Conservation (phyloP, 768 basidiomycete genomes). For the Lentinula edodes region DNA sequence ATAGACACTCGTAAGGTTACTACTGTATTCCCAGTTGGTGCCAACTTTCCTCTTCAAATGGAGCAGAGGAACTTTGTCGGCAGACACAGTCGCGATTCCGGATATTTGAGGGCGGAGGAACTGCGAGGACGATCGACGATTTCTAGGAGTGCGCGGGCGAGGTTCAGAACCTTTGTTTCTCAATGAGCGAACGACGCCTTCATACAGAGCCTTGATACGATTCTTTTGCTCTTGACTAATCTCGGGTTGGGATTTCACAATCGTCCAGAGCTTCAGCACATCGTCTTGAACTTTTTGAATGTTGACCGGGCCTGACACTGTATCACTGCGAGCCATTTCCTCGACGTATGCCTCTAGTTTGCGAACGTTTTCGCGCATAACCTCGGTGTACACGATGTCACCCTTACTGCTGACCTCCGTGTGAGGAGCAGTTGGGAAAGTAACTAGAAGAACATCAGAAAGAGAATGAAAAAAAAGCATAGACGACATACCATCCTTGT, state of each 20-base stretch:
- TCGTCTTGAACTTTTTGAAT: slow-evolving; percentile 98
- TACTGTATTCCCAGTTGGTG: slow-evolving; percentile 92
- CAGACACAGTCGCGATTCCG: slow-evolving; percentile 61
- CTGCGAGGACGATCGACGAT: slow-evolving; percentile 89
- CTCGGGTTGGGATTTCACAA: slow-evolving; percentile 95
- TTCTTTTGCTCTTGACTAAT: slow-evolving; percentile 97
- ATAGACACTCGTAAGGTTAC: slow-evolving; percentile 92
- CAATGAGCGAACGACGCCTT: slow-evolving; percentile 92
- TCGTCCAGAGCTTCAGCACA: slow-evolving; percentile 93
- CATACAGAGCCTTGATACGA: slow-evolving; percentile 90
- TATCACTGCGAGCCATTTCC: slow-evolving; percentile 96
- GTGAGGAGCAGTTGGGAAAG: slow-evolving; percentile 96
- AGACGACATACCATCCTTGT: slow-evolving; percentile 82
- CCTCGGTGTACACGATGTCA: slow-evolving; percentile 92
- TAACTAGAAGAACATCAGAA: slow-evolving; percentile 46
- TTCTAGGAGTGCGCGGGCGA: slow-evolving; percentile 50
- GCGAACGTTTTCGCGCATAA: slow-evolving; percentile 92
- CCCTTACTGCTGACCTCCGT: slow-evolving; percentile 93
- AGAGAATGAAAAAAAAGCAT: not conserved
- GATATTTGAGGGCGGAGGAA: slow-evolving; percentile 92
- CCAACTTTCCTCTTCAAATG: slow-evolving; percentile 98
- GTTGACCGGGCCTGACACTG: slow-evolving; percentile 77
- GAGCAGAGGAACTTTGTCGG: slow-evolving; percentile 89
- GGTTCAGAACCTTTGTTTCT: slow-evolving; percentile 65
- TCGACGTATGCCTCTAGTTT: slow-evolving; percentile 97